A percentile compares a stretch with the other conserved stretches of the same genome.
These are phyloP conservation scores for Cladosporium halotolerans DNA, from an alignment of 2,329 filamentous ascomycete genomes.

Conservation along the genomic window DNA sequence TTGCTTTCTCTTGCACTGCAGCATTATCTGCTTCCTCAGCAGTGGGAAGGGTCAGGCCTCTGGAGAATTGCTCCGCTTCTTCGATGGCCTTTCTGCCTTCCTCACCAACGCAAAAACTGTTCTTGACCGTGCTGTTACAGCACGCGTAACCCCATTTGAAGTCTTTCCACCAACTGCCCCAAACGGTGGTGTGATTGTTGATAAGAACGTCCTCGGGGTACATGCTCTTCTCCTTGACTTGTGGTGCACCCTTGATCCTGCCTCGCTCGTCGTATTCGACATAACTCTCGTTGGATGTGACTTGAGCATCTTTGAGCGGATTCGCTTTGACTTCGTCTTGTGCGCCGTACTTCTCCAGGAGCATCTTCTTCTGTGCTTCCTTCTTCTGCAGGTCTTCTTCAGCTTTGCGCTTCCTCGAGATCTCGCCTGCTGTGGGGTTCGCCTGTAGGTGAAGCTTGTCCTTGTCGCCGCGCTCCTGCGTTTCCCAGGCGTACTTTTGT, in stretches of 20 bases:
- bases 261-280: constrained; percentile 93
- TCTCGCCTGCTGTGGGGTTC: constrained; percentile 89
- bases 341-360: constrained; percentile 77
- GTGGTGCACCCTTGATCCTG: constrained; percentile 78
- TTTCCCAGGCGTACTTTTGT: constrained; percentile 89
- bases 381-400: constrained; percentile 67
- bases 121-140: constrained; percentile 89
- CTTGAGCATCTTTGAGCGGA: constrained; percentile 56
- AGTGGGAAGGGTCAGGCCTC: constrained; percentile 37
- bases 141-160: constrained; percentile 96
- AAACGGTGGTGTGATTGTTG: constrained; percentile 89
- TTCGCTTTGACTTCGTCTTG: constrained; percentile 54
- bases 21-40: constrained; percentile 21
- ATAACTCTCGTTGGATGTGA: constrained; percentile 77
- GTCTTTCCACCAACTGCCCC: constrained; percentile 95
- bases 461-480: constrained; percentile 73
- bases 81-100: constrained; percentile 77
- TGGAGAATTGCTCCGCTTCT: constrained; percentile 59
- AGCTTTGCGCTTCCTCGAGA: constrained; percentile 70
- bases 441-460: constrained; percentile 86
- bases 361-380: constrained; percentile 59
- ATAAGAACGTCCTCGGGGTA: constrained; percentile 81
- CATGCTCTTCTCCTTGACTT: constrained; percentile 74
- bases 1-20: constrained; percentile 32
- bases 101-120: constrained; percentile 94